phyloP scores from a whole-genome alignment of 192 early-diverging fungal genomes.

The Coemansia sp. region DNA sequence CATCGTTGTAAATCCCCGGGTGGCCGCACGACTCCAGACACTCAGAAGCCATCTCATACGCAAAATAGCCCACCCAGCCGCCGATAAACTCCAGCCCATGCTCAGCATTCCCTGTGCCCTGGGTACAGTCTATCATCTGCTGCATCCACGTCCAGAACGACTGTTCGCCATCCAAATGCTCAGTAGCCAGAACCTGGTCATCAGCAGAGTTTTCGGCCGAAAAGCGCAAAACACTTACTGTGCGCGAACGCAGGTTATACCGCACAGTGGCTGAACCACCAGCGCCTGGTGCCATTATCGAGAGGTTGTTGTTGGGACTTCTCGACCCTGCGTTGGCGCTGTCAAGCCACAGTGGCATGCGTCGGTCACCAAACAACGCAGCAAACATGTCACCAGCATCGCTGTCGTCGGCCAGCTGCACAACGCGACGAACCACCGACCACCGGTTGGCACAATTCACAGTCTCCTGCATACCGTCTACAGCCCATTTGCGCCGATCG shows the following conservation, averaged over 20 bases:
- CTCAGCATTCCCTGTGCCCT: conserved; percentile 7
- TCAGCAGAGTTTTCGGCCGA: neutral
- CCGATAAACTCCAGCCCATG: conserved; percentile 66
- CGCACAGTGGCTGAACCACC: conserved; percentile 34
- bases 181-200: neutral
- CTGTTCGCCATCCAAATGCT: neutral
- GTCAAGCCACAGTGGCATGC: conserved; percentile 66
- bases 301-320: conserved; percentile 7
- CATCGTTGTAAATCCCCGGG: neutral
- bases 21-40: neutral
- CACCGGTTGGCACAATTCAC: neutral
- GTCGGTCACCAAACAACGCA: conserved; percentile 23
- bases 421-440: conserved; percentile 34
- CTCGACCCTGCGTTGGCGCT: conserved; percentile 48
- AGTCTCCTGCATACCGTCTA: too few species aligned
- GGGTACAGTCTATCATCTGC: conserved; percentile 26
- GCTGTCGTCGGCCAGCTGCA: neutral
- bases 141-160: conserved; percentile 74
- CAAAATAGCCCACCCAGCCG: conserved; percentile 88
- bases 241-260: conserved; percentile 10
- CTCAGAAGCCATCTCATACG: conserved; percentile 93
- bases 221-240: conserved; percentile 10
- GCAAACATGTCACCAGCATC: conserved; percentile 8
- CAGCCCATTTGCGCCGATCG: conserved; percentile 11
- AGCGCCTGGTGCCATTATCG: conserved; percentile 33